These are phyloP conservation scores for Tolypocladium ophioglossoides DNA, from an alignment of 2,329 filamentous ascomycete species.

Conservation along the genomic window DNA sequence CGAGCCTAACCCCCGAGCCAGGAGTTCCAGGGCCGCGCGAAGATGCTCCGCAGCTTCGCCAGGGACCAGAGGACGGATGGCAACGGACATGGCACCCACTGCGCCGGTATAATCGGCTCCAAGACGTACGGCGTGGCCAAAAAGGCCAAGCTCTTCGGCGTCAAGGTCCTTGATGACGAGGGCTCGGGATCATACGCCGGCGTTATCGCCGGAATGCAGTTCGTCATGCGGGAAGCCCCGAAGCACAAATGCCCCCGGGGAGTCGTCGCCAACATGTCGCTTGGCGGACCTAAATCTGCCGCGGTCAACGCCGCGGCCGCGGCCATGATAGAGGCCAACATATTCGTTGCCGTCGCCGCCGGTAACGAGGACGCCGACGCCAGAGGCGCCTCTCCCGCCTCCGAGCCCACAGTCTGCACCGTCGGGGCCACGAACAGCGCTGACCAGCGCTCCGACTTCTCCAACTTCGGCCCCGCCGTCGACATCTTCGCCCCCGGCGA, in stretches of 20 bases:
- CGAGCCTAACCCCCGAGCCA: neutral
- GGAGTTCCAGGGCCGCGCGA: conserved; percentile 14
- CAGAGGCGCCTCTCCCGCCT: conserved; percentile 28
- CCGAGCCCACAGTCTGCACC: conserved; percentile 30
- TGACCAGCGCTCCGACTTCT: conserved; percentile 28
- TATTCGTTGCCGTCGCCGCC: conserved; percentile 30
- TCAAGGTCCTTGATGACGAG: neutral
- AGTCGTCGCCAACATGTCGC: conserved; percentile 31
- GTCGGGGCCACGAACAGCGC: conserved; percentile 28
- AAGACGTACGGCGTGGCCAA: conserved; percentile 10
- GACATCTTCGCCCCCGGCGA: conserved; percentile 30
- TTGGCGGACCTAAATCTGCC: conserved; percentile 21
- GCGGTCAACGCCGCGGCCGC: conserved; percentile 27
- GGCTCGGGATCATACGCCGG: neutral
- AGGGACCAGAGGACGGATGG: conserved; percentile 4
- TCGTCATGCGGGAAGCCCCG: conserved; percentile 10
- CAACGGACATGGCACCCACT: conserved; percentile 25
- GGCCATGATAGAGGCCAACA: conserved; percentile 20
- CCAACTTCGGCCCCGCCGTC: conserved; percentile 30
- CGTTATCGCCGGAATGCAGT: conserved; percentile 1
- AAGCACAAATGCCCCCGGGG: conserved; percentile 8
- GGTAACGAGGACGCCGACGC: conserved; percentile 31
- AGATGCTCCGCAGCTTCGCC: conserved; percentile 7
- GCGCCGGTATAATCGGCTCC: conserved; percentile 12
- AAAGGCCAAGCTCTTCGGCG: neutral